A percentile compares a stretch with the other conserved stretches of the same genome.
These are phyloP conservation scores for Kluyveromyces marxianus DNA, from an alignment of 1,139 yeast genomes.

Conservation along the genomic window DNA sequence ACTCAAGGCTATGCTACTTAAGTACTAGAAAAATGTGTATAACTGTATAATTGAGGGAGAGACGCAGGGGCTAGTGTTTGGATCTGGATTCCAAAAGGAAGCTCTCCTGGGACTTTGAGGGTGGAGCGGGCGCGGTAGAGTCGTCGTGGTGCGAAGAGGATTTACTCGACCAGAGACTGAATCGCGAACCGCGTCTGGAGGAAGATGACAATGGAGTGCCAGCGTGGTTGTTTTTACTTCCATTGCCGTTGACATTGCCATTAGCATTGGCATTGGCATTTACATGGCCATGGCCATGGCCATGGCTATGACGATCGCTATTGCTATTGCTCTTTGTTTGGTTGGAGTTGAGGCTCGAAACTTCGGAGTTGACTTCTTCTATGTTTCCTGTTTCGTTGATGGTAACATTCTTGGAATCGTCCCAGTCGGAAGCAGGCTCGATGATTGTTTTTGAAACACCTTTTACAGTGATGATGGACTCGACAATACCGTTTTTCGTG, in stretches of 20 bases:
- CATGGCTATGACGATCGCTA: not conserved
- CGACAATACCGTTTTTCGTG: constrained; percentile 53
- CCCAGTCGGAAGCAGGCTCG: constrained; percentile 36
- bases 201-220: constrained; percentile 1
- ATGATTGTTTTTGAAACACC: constrained; percentile 86
- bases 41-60: too few species aligned
- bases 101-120: constrained; percentile 3
- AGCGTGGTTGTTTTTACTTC: too few species aligned
- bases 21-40: too few species aligned
- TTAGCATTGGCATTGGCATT: not conserved
- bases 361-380: not conserved
- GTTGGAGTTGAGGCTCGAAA: not conserved
- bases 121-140: not conserved
- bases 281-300: too few species aligned
- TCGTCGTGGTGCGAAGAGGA: constrained; percentile 4
- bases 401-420: constrained; percentile 13
- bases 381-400: constrained; percentile 9
- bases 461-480: constrained; percentile 73
- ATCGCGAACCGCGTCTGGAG: constrained; percentile 8
- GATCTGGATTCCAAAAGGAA: not conserved
- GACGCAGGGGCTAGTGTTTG: not conserved
- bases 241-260: not conserved
- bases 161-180: constrained; percentile 7
- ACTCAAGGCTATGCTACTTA: too few species aligned
- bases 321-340: constrained; percentile 5